Conservation (phyloP, 2,329 filamentous ascomycete genomes). For the Beauveria brongniartii region DNA sequence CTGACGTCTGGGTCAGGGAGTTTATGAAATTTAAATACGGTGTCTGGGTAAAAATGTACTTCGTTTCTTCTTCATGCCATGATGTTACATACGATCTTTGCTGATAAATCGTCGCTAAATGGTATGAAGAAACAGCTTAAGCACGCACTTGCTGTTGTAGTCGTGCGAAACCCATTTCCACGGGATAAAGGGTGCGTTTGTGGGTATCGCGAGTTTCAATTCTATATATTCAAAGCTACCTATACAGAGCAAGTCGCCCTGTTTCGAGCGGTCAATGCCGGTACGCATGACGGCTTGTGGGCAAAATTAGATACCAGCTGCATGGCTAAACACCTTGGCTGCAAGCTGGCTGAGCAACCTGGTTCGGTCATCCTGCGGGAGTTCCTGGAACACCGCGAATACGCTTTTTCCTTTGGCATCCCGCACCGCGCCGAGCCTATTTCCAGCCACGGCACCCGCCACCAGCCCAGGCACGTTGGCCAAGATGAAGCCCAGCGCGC, state of each 20-base stretch:
- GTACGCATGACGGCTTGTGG: not conserved
- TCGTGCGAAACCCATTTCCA: not conserved
- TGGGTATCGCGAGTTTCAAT: constrained; percentile 3
- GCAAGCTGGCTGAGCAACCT: constrained; percentile 77
- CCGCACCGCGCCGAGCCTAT: constrained; percentile 79
- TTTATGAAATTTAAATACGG: constrained; percentile 13
- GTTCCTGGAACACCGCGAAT: constrained; percentile 81
- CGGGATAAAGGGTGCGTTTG: not conserved
- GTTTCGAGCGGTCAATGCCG: no score
- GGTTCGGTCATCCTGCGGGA: constrained; percentile 76
- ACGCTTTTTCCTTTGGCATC: constrained; percentile 94
- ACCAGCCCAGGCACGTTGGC: constrained; percentile 85
- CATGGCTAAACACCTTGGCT: constrained; percentile 76
- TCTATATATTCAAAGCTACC: constrained; percentile 2
- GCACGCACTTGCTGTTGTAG: no score
- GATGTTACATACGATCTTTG: not conserved
- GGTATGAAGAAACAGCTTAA: no score
- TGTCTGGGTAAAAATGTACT: constrained; percentile 12
- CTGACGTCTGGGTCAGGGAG: constrained; percentile 9
- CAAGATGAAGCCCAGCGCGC: constrained; percentile 87
- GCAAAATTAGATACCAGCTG: constrained; percentile 45
- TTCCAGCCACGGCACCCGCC: constrained; percentile 86
- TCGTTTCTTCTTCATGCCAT: constrained; percentile 4
- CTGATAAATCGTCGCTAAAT: no score
- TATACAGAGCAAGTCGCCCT: not conserved